Evolutionary conservation across 805 yeast genomes (phyloP), one percentile per base, ranked within the genome.

Genomic region (Alloascoidea hylecoeti): DNA sequence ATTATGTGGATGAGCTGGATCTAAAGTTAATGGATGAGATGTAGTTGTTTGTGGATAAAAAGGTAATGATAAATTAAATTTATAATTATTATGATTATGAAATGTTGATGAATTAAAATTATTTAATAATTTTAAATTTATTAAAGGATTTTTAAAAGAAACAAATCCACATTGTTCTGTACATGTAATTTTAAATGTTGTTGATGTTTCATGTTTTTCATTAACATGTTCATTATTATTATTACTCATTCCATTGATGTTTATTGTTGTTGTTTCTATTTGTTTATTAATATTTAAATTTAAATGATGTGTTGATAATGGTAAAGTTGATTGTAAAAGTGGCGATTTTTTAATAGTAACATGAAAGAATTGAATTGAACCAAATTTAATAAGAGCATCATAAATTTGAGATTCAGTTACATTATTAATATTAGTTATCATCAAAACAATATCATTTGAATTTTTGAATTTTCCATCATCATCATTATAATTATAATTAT

Each of bases 1-100:
- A 58, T 83, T 67, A 70, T 92, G 97, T 60, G 81, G 72, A 61
- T 95, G 79, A 51, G 81, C 78, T 50, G 82, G 30, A 23, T 23
- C 30, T 9, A 23, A n/a, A 9, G 30, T 23, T n/a, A 23, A 23
- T 9, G 30, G 30, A 23, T 23, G 30, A 23, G 30, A 9, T 23
- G 30, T 23, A 23, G 30, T 23, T 9, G 30, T 23, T 23, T 9
- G 13, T 9, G 30, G 30, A 23, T 23, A 23, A n/a, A 23, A 23
- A n/a, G 30, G 30, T n/a, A 23, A n/a, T 9, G n/a, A 9, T 23
- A 23, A 9, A 23, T 23, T n/a, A 23, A 23, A 23, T 9, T n/a
- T 23, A 9, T 9, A 9, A 23, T 23, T 23, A n/a, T n/a, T n/a
- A n/a, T n/a, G n/a, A n/a, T n/a, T n/a, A n/a, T n/a, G n/a, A n/a